Percentiles rank a stretch among this genome's conserved stretches.
Evolutionary conservation across 805 yeast species (phyloP).

Genomic region (Wickerhamomyces mucosus): DNA sequence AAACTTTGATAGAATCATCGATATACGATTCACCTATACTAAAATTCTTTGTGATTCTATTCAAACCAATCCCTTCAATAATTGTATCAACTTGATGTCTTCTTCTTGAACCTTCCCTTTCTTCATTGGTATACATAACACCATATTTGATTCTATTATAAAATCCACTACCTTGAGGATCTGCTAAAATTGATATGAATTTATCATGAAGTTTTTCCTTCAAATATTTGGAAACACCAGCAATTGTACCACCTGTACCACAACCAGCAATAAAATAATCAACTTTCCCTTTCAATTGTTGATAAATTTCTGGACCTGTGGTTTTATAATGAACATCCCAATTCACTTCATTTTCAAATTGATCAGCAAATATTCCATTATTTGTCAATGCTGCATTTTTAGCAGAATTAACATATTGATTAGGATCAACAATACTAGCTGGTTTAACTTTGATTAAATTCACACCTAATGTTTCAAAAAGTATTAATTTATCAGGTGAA

Average conservation of each 20-base stretch:
- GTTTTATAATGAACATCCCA: constrained; percentile 77
- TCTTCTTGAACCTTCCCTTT: constrained; percentile 86
- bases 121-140: constrained; percentile 86
- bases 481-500: constrained; percentile 66
- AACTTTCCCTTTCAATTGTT: constrained; percentile 53
- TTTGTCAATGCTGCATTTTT: constrained; percentile 47
- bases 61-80: constrained; percentile 90
- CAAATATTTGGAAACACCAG: constrained; percentile 80
- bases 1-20: constrained; percentile 72
- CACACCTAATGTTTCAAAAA: constrained; percentile 73
- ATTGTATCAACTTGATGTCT: constrained; percentile 95
- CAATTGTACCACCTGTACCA: constrained; percentile 95
- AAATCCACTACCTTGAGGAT: constrained; percentile 94
- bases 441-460: constrained; percentile 80
- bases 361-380: constrained; percentile 85
- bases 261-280: constrained; percentile 85
- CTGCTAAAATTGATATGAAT: constrained; percentile 59
- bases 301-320: constrained; percentile 91
- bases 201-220: constrained; percentile 34
- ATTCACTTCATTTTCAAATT: constrained; percentile 86
- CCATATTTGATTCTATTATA: constrained; percentile 79
- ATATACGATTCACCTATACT: constrained; percentile 56
- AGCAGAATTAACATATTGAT: constrained; percentile 88
- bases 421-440: constrained; percentile 89
- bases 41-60: constrained; percentile 78